These are phyloP conservation scores for Zalerion maritima DNA, from an alignment of 495 filamentous ascomycete genomes.

Conservation along the genomic window DNA sequence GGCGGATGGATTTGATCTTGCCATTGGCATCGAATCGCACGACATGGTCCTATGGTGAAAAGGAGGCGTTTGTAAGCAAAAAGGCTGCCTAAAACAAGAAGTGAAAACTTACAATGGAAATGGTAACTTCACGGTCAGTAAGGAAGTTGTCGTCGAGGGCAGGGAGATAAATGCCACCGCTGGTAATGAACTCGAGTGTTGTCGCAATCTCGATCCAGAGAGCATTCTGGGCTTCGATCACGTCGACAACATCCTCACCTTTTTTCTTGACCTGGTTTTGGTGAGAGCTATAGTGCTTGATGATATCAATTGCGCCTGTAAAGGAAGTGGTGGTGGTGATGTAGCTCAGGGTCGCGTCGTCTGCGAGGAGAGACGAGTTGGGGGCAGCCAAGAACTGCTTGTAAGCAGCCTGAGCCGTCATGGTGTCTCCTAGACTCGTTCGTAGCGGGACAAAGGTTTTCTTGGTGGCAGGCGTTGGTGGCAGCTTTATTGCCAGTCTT, in stretches of 20 bases:
- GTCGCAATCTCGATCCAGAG: conserved; percentile 70
- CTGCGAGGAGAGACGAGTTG: conserved; percentile 45
- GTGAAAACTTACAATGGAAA: conserved; percentile 60
- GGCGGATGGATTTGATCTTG: conserved; percentile 71
- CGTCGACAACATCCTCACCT: conserved; percentile 54
- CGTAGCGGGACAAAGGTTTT: conserved; percentile 1
- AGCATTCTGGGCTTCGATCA: conserved; percentile 53
- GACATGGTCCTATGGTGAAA: conserved; percentile 57
- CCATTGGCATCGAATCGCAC: conserved; percentile 64
- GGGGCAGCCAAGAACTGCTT: conserved; percentile 63
- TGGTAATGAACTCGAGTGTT: conserved; percentile 61
- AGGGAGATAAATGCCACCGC: conserved; percentile 80
- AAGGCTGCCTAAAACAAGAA: conserved; percentile 3
- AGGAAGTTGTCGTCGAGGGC: conserved; percentile 90
- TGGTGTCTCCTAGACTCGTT: conserved; percentile 12
- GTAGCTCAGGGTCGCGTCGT: conserved; percentile 71
- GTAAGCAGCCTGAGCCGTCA: conserved; percentile 38
- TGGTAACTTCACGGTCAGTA: conserved; percentile 61
- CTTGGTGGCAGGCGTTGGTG: neutral
- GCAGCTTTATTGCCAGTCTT: neutral
- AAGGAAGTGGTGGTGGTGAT: conserved; percentile 75
- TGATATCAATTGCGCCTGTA: conserved; percentile 50
- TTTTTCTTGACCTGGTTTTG: conserved; percentile 61
- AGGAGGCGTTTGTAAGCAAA: conserved; percentile 15
- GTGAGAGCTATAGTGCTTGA: conserved; percentile 60